Base-by-base conservation (phyloP, 2,329 filamentous ascomycete genomes). In the Paraphoma chrysanthemicola region DNA sequence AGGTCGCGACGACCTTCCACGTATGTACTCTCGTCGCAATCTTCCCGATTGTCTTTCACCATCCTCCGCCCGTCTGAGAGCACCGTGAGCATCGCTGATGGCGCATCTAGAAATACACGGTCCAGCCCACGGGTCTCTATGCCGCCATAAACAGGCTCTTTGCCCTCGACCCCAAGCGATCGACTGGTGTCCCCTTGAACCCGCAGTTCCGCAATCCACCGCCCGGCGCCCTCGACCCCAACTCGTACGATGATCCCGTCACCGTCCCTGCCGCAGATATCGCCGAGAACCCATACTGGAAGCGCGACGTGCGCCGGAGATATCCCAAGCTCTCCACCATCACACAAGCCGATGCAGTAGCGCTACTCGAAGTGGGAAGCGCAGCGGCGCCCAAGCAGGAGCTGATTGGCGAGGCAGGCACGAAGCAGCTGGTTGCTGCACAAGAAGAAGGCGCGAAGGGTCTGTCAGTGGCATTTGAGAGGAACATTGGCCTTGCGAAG, bases 201-300 rank as follows among this genome's bases (percentile, higher is more conserved):
- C 88, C 93, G 41, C 89, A 93, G 82, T 97, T 86, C 86, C 93
- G 95, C 69, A 90, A 91, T 80, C 95, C 95, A 57, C 80, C 93
- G 48, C 95, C 90, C 9, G 92, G 90, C 64, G 83, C 82, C 65
- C 82, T 87, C 70, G 88, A 92, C 70, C 91, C 92, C 36, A 80
- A 85, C 54, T 78, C 78, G 57, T 95, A 94, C 81, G 87, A 91
- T 76, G 92, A 96, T 76, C 91, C 91, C 18, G 90, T 94, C 57
- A 96, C 92, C 12, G 57, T 90, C 0, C 92, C 92, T n/a, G 91
- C 92, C 2, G 91, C 85, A 66, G 92, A 96, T 76, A 88, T 96
- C 69, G 92, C 92, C 70, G 91, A 94, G 78, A 96, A 96, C 81
- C 88, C 92, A 38, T 96, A 97, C 83, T 99, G 93, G 92, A 96